These are phyloP conservation scores for Coniferiporia weirii DNA, from an alignment of 1,284 basidiomycete genomes.

Conservation along the genomic window DNA sequence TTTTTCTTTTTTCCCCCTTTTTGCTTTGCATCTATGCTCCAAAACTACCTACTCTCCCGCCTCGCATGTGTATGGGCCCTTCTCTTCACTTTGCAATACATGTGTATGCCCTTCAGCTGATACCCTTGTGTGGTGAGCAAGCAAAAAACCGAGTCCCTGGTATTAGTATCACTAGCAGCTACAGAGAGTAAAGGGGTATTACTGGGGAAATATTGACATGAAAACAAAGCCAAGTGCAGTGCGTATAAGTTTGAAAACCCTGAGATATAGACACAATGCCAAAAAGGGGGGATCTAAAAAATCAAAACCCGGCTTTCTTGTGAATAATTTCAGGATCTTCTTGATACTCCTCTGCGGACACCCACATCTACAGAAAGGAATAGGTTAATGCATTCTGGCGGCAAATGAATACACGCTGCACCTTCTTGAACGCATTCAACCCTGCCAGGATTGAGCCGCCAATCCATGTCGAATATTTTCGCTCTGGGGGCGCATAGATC, in stretches of 20 bases:
- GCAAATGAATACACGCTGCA: constrained; percentile 27
- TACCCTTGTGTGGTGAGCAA: not conserved
- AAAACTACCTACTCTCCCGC: constrained; percentile 8
- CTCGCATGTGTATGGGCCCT: constrained; percentile 11
- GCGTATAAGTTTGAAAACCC: constrained; percentile 7
- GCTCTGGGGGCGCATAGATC: constrained; percentile 98
- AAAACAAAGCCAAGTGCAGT: constrained; percentile 8
- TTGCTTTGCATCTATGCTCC: constrained; percentile 15
- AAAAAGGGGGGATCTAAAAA: constrained; percentile 10
- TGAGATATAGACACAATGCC: constrained; percentile 1
- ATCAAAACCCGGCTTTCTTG: constrained; percentile 77
- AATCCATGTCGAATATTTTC: constrained; percentile 99
- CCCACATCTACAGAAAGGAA: constrained; percentile 77
- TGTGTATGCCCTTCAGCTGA: constrained; percentile 10
- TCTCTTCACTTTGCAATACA: constrained; percentile 6
- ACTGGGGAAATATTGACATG: constrained; percentile 15
- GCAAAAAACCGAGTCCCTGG: constrained; percentile 7
- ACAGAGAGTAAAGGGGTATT: constrained; percentile 16
- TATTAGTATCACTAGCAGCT: constrained; percentile 17
- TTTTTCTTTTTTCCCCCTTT: constrained; percentile 25
- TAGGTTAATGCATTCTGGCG: constrained; percentile 6
- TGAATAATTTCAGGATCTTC: constrained; percentile 99
- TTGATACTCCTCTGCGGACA: constrained; percentile 98
- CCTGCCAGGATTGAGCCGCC: constrained; percentile 96
- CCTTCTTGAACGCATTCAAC: constrained; percentile 97